phyloP scores from a whole-genome alignment of 495 filamentous ascomycete species.

The Aspergillus olivimuriae region DNA sequence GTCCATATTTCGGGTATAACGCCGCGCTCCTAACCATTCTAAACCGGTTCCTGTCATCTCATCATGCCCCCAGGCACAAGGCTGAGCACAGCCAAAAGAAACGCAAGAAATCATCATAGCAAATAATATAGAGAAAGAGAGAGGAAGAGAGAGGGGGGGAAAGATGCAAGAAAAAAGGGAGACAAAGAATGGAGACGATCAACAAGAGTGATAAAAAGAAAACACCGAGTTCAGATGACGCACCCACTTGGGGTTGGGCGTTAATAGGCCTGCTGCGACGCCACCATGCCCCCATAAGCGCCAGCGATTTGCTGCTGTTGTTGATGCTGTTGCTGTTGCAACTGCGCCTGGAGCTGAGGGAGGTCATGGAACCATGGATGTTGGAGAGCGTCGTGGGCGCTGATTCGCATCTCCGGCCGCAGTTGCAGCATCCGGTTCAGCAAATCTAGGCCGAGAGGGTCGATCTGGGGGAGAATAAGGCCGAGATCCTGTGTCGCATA shows the following conservation, averaged over 20 bases:
- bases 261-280: constrained; percentile 36
- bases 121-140: not conserved
- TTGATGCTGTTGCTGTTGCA: constrained; percentile 41
- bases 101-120: not conserved
- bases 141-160: constrained; percentile 5
- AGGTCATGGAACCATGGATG: constrained; percentile 87
- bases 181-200: constrained; percentile 5
- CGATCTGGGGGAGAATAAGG: constrained; percentile 83
- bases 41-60: not conserved
- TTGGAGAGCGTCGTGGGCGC: constrained; percentile 72
- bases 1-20: not conserved
- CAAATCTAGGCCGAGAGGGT: constrained; percentile 76
- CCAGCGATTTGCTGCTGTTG: constrained; percentile 35
- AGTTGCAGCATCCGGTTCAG: constrained; percentile 87
- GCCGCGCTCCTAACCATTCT: not conserved
- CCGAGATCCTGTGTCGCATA: constrained; percentile 90
- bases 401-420: constrained; percentile 84
- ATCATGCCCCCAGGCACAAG: not conserved
- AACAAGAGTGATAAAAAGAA: constrained; percentile 8
- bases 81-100: not conserved
- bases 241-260: not conserved
- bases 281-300: constrained; percentile 36
- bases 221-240: not conserved
- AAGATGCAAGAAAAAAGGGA: constrained; percentile 4
- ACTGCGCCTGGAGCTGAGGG: constrained; percentile 43